Percentiles rank a stretch among this genome's conserved stretches.
Evolutionary conservation across 768 basidiomycete genomes (phyloP).

Genomic region (Russula compacta): DNA sequence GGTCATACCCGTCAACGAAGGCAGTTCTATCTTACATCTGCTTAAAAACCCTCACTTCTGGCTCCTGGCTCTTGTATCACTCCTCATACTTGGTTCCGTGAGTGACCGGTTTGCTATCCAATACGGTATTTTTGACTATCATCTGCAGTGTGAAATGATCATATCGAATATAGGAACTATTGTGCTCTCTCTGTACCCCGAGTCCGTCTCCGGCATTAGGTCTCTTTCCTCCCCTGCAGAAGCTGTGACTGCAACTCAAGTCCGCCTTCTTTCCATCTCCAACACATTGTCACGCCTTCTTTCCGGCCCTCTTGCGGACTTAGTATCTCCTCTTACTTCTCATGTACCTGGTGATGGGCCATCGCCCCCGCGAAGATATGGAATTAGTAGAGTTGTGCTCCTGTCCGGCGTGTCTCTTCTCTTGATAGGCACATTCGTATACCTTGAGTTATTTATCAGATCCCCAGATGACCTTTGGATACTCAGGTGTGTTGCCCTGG

Average conservation of each 20-base stretch:
- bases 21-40: constrained; percentile 34
- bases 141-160: constrained; percentile 51
- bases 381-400: constrained; percentile 55
- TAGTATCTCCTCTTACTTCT: constrained; percentile 53
- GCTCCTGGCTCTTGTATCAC: constrained; percentile 44
- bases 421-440: constrained; percentile 44
- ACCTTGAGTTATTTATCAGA: constrained; percentile 42
- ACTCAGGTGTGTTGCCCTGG: constrained; percentile 44
- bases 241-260: constrained; percentile 48
- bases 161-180: constrained; percentile 78
- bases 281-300: constrained; percentile 66
- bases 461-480: constrained; percentile 52
- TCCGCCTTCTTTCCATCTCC: constrained; percentile 56
- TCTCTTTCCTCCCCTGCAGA: constrained; percentile 24
- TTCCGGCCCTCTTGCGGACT: constrained; percentile 63
- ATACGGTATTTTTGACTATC: not conserved
- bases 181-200: constrained; percentile 48
- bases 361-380: constrained; percentile 38
- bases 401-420: constrained; percentile 40
- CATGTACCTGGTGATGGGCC: constrained; percentile 31
- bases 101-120: constrained; percentile 25
- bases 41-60: constrained; percentile 53
- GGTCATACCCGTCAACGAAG: constrained; percentile 23
- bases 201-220: constrained; percentile 12
- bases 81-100: constrained; percentile 60